Evolutionary conservation across 2,329 filamentous ascomycete genomes (phyloP).

Genomic region (Colletotrichum sp.): DNA sequence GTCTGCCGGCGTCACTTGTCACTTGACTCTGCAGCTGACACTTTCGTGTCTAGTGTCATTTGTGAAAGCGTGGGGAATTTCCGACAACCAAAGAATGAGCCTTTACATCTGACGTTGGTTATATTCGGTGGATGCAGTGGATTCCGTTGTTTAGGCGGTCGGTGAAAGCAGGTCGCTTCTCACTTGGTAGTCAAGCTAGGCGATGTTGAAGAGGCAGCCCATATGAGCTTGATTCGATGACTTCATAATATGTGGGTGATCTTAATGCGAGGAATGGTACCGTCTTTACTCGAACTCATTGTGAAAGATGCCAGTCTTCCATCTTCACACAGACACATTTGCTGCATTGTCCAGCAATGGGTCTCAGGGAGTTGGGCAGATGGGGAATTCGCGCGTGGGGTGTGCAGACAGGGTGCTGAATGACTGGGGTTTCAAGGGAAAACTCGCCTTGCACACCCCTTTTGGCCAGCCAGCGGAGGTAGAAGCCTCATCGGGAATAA

Average conservation of each 20-base stretch:
- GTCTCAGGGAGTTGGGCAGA: background rate
- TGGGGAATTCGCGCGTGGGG: background rate
- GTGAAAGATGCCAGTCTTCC: background rate
- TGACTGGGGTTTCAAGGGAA: background rate
- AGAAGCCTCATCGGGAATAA: background rate
- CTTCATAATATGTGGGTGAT: background rate
- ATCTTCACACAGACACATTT: background rate
- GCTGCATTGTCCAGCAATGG: background rate
- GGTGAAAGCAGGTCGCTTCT: background rate
- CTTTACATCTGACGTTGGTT: background rate
- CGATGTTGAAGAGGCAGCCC: background rate
- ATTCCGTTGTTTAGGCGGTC: background rate
- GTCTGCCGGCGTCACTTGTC: background rate
- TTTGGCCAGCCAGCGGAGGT: background rate
- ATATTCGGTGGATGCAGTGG: background rate
- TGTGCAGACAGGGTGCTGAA: background rate
- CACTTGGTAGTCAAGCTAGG: background rate
- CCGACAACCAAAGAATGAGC: background rate
- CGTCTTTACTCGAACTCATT: background rate
- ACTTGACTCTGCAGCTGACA: background rate
- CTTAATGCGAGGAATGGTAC: background rate
- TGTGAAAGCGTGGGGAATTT: background rate
- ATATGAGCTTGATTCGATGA: background rate
- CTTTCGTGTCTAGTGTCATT: background rate
- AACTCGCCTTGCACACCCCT: background rate